A percentile compares a stretch with the other conserved stretches of the same genome.
Evolutionary conservation across 2,329 filamentous ascomycete genomes (phyloP).

Genomic region (Dothistroma pini): DNA sequence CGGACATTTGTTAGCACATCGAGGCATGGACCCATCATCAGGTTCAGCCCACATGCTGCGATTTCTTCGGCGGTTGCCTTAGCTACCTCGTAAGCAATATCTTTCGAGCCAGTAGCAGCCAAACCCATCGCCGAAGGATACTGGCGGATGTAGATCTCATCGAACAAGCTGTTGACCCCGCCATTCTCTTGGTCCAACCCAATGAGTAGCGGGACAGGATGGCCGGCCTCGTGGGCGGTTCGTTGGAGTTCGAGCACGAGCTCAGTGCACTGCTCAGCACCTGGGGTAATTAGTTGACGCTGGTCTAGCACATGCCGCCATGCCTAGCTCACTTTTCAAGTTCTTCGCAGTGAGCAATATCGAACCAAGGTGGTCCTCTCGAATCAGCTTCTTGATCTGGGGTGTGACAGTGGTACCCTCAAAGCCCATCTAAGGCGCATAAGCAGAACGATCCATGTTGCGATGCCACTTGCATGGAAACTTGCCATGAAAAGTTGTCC

Average conservation of each 20-base stretch:
- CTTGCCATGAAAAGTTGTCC: constrained; percentile 39
- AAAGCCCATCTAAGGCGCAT: constrained; percentile 64
- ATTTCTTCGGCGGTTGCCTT: constrained; percentile 92
- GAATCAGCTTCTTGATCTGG: constrained; percentile 75
- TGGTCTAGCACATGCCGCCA: neutral
- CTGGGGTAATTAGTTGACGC: constrained; percentile 48
- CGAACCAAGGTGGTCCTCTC: constrained; percentile 81
- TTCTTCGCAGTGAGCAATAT: constrained; percentile 83
- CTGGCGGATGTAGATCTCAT: constrained; percentile 92
- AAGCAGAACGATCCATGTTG: constrained; percentile 24
- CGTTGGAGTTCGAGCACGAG: constrained; percentile 89
- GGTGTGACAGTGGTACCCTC: constrained; percentile 80
- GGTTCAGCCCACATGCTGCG: constrained; percentile 88
- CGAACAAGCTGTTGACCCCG: constrained; percentile 92
- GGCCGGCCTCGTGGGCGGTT: constrained; percentile 84
- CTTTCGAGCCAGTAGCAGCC: constrained; percentile 81
- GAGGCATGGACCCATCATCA: constrained; percentile 88
- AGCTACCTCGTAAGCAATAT: constrained; percentile 83
- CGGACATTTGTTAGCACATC: constrained; percentile 92
- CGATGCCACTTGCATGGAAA: constrained; percentile 11
- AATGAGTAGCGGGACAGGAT: constrained; percentile 83
- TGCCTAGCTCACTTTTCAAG: constrained; percentile 61
- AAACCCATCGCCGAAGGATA: constrained; percentile 97
- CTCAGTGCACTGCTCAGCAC: constrained; percentile 82
- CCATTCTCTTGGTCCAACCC: constrained; percentile 97